Evolutionary conservation across 192 early-diverging fungal species (phyloP), one percentile per base, ranked within the genome.

Genomic region (Lunasporangiospora selenospora): DNA sequence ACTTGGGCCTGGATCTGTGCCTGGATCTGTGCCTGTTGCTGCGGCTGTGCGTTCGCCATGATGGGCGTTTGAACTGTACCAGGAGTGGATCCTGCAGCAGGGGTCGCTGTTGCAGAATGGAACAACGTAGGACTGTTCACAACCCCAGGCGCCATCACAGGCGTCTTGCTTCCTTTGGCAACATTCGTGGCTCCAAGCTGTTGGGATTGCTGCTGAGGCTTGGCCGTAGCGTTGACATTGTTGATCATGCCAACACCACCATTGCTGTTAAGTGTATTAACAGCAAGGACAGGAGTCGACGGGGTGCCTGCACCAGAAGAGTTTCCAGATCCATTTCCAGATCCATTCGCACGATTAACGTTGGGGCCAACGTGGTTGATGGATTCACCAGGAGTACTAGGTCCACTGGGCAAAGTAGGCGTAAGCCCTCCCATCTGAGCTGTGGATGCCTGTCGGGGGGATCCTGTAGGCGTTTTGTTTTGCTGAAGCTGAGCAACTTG

Each of bases 371-470:
- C 26, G 15, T 61, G 53, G 24, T 56, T 62, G 24, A 62, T 50
- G 5, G 67, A 56, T 37, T 57, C 69, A 2, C 69, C 69, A 23
- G 69, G 69, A 11, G 69, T 73, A 23, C 69, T 73, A 15, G 69
- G 69, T 39, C 69, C 69, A 48, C 69, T 73, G 18, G 69, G 69
- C 16, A 73, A 58, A 1, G 53, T 65, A 1, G 73, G 64, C 16
- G 73, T 65, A 12, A 67, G 26, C 12, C 63, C 64, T 1, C 73
- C 73, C 73, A 67, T 76, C 39, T 67, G 73, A n/a, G 73, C 63
- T 26, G 73, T 55, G 4, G 73, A 52, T 3, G 73, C 64, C 12
- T 76, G 73, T 30, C 73, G 73, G 21, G 73, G 73, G 19, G 69
- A 73, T 52, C 69, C 69, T 7, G 69, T 63, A 2, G 69, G 69